A percentile compares a stretch with the other conserved stretches of the same genome.
Evolutionary conservation across 768 basidiomycete species (phyloP).

Genomic region (Auriscalpium orientale): DNA sequence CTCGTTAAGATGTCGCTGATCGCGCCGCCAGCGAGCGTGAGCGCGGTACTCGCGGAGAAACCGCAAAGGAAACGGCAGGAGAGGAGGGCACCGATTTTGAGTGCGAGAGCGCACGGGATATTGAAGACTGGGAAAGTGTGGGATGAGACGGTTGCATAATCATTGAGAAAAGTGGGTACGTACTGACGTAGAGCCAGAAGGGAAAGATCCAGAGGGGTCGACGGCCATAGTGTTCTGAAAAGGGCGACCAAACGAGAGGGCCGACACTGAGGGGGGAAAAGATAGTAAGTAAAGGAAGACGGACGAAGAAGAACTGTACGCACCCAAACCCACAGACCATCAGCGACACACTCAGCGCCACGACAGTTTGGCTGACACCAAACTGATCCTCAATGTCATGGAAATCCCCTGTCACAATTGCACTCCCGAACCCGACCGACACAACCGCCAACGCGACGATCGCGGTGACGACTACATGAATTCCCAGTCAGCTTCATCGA

Average conservation of each 20-base stretch:
- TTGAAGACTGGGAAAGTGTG: constrained; percentile 9
- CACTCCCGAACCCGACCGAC: constrained; percentile 28
- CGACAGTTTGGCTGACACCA: constrained; percentile 25
- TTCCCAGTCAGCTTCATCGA: not conserved
- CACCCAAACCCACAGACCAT: constrained; percentile 31
- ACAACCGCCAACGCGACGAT: constrained; percentile 26
- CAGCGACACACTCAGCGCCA: constrained; percentile 26
- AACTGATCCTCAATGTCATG: constrained; percentile 25
- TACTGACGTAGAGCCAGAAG: constrained; percentile 30
- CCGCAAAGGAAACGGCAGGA: constrained; percentile 13
- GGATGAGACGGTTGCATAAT: not conserved
- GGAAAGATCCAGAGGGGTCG: constrained; percentile 31
- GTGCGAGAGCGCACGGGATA: constrained; percentile 32
- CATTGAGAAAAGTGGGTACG: constrained; percentile 3
- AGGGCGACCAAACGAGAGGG: constrained; percentile 20
- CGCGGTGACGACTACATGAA: constrained; percentile 21
- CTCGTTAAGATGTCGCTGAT: constrained; percentile 28
- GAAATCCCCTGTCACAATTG: constrained; percentile 31
- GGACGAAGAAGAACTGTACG: constrained; percentile 19
- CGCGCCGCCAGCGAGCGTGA: constrained; percentile 28
- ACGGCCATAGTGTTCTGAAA: constrained; percentile 34
- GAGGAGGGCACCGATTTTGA: constrained; percentile 32
- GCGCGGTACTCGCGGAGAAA: constrained; percentile 29
- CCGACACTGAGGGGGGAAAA: constrained; percentile 8
- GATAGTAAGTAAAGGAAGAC: constrained; percentile 14